Conservation (phyloP, 257 asterid genomes). For the Primulina eburnea region DNA sequence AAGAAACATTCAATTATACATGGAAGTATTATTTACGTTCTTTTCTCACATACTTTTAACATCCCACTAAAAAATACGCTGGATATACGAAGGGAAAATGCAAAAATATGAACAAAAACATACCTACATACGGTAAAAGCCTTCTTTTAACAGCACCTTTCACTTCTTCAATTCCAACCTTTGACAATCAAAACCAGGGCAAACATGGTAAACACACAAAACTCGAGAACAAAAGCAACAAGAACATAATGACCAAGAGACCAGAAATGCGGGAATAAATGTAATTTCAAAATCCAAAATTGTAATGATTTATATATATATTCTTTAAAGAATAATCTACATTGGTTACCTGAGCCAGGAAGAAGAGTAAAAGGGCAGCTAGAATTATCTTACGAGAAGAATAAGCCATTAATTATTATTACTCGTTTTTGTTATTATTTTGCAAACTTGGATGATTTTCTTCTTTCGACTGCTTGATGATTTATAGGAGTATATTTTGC, state of each 20-base stretch:
- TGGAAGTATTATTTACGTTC: too few species aligned
- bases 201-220: not conserved
- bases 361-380: constrained; percentile 40
- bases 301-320: not conserved
- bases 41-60: too few species aligned
- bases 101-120: not conserved
- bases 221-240: not conserved
- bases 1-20: too few species aligned
- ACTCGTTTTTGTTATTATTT: not conserved
- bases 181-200: constrained; percentile 16
- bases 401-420: constrained; percentile 26
- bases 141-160: constrained; percentile 50
- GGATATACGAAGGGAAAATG: too few species aligned
- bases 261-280: not conserved
- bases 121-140: constrained; percentile 54
- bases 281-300: not conserved
- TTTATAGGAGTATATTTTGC: constrained; percentile 24
- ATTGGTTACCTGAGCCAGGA: constrained; percentile 36
- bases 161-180: constrained; percentile 50
- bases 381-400: constrained; percentile 39
- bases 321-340: too few species aligned
- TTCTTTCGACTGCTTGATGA: not conserved
- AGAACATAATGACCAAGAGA: not conserved
- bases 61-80: too few species aligned
- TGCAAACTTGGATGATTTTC: not conserved